Evolutionary conservation across 2,329 filamentous ascomycete species (phyloP).

Genomic region (Curvularia spicifera): DNA sequence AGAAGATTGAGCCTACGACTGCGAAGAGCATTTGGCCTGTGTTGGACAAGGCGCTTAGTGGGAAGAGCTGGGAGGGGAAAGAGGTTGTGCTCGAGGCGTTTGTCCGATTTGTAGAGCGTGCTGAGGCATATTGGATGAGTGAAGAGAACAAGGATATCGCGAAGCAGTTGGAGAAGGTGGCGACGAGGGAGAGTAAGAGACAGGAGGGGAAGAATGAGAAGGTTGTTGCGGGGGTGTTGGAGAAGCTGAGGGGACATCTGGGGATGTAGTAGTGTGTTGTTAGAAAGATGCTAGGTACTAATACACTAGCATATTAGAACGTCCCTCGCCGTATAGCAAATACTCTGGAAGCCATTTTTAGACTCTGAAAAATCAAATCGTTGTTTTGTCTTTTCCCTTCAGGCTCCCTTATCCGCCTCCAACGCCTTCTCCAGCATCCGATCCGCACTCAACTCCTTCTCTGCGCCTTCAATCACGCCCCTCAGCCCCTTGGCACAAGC

Average conservation of each 20-base stretch:
- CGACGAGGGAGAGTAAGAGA: conserved; percentile 83
- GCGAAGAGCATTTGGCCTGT: conserved; percentile 77
- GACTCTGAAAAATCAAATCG: neutral
- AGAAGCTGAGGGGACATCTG: conserved; percentile 21
- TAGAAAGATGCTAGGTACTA: neutral
- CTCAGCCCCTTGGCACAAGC: conserved; percentile 47
- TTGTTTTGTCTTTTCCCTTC: neutral
- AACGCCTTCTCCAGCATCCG: conserved; percentile 36
- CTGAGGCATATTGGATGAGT: conserved; percentile 64
- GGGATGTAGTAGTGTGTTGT: conserved; percentile 6
- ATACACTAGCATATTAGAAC: neutral
- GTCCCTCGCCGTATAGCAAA: neutral
- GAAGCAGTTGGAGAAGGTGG: conserved; percentile 71
- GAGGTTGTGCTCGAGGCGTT: conserved; percentile 82
- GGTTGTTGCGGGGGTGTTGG: conserved; percentile 28
- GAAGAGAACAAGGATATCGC: conserved; percentile 62
- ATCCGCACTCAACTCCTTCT: conserved; percentile 44
- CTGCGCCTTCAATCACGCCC: conserved; percentile 47
- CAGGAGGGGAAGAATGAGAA: conserved; percentile 78
- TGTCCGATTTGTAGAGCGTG: conserved; percentile 75
- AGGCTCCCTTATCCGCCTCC: conserved; percentile 26
- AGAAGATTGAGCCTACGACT: conserved; percentile 65
- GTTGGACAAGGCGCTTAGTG: conserved; percentile 77
- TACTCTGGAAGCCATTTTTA: neutral
- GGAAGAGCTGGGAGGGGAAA: conserved; percentile 94